Conservation (phyloP, 202 grass and related monocot genomes). For the Elaeis oleifera region DNA sequence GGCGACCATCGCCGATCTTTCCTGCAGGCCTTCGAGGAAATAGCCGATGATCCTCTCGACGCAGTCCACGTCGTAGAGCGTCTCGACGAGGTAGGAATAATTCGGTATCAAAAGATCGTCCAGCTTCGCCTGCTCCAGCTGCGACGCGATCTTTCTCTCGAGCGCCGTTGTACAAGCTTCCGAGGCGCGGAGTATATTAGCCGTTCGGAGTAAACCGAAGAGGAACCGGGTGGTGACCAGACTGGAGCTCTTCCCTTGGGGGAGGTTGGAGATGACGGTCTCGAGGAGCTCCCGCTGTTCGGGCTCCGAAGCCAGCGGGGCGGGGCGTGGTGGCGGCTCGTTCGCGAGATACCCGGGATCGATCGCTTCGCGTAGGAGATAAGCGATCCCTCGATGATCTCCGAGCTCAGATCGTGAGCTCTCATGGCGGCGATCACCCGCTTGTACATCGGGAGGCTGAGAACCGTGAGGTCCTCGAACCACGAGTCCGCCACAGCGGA, state of each 20-base stretch:
- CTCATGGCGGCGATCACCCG: constrained; percentile 82
- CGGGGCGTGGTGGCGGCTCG: constrained; percentile 31
- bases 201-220: constrained; percentile 81
- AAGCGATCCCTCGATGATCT: constrained; percentile 67
- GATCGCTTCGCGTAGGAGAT: constrained; percentile 87
- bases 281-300: constrained; percentile 81
- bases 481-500: constrained; percentile 31
- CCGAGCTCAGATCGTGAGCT: constrained; percentile 48
- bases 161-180: constrained; percentile 51
- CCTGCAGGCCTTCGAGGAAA: constrained; percentile 52
- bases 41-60: constrained; percentile 63
- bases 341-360: constrained; percentile 73
- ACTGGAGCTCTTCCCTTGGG: constrained; percentile 44
- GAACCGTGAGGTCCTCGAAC: constrained; percentile 72
- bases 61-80: constrained; percentile 96
- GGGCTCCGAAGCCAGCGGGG: constrained; percentile 27
- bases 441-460: constrained; percentile 59
- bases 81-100: constrained; percentile 85
- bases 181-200: constrained; percentile 69
- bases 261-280: constrained; percentile 88
- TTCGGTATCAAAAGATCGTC: constrained; percentile 91
- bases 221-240: constrained; percentile 65
- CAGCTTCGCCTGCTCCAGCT: constrained; percentile 52
- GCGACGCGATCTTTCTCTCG: constrained; percentile 60
- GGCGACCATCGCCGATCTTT: neutral